Conservation (phyloP, 306 rosid species). For the Canavalia gladiata region DNA sequence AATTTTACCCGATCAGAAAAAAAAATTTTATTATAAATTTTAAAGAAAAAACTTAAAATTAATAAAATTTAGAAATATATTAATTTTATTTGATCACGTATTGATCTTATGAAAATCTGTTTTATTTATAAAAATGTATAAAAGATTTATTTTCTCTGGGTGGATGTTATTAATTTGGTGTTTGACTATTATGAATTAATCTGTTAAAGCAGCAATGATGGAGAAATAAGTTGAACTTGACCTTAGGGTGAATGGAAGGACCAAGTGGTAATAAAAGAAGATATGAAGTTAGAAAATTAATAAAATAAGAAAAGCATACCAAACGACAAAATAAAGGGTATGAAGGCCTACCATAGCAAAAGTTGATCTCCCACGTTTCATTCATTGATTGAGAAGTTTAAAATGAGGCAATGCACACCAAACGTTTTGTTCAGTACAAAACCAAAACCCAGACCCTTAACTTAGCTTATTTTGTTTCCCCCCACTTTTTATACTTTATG, state of each 20-base stretch:
- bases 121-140: too few species aligned
- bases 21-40: too few species aligned
- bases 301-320: neutral
- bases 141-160: neutral
- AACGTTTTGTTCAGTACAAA: conserved; percentile 28
- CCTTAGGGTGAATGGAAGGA: conserved; percentile 23
- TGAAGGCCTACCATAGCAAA: conserved; percentile 32
- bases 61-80: too few species aligned
- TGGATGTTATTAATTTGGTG: neutral
- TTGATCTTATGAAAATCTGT: too few species aligned
- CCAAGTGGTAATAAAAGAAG: neutral
- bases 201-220: conserved; percentile 34
- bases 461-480: conserved; percentile 21
- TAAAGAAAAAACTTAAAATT: too few species aligned
- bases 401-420: conserved; percentile 36
- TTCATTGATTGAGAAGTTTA: conserved; percentile 32
- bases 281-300: neutral
- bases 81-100: too few species aligned
- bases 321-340: conserved; percentile 31
- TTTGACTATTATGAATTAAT: conserved; percentile 21
- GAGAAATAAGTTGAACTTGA: conserved; percentile 21
- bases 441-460: conserved; percentile 27
- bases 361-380: conserved; percentile 7
- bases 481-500: conserved; percentile 11
- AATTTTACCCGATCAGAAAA: too few species aligned